A percentile compares a stretch with the other conserved stretches of the same genome.
These are phyloP conservation scores for Penicillium sp. DNA, from an alignment of 2,329 filamentous ascomycete genomes.

Conservation along the genomic window DNA sequence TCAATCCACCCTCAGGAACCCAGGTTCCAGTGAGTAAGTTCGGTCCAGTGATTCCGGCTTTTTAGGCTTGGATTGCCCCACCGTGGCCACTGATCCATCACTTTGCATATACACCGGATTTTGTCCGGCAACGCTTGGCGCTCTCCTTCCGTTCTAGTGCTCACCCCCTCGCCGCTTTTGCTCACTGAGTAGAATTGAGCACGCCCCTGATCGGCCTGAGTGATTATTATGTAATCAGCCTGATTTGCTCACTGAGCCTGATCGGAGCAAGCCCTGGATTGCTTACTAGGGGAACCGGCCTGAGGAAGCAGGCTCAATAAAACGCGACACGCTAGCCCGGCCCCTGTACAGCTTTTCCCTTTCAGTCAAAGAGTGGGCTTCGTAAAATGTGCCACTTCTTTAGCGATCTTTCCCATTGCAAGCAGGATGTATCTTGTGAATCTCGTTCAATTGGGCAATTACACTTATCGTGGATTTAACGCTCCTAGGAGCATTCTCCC, in stretches of 20 bases:
- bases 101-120: slow-evolving; percentile 14
- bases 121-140: slow-evolving; percentile 15
- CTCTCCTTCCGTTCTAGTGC: slow-evolving; percentile 23
- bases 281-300: not conserved
- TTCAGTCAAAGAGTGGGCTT: not conserved
- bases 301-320: slow-evolving; percentile 2
- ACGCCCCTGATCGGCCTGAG: slow-evolving; percentile 14
- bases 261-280: not conserved
- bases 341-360: not conserved
- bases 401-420: not conserved
- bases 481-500: not conserved
- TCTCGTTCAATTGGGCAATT: not conserved
- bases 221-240: slow-evolving; percentile 20
- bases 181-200: slow-evolving; percentile 27
- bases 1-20: not conserved
- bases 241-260: slow-evolving; percentile 6
- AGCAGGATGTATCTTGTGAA: not conserved
- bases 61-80: not conserved
- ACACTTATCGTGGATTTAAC: not conserved
- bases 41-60: no score
- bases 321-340: slow-evolving; percentile 3
- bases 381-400: not conserved
- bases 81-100: not conserved
- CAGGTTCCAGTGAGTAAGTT: not conserved
- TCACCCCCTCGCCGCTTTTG: slow-evolving; percentile 23